phyloP scores from a whole-genome alignment of 768 basidiomycete species.

The Lanmaoa rubissima region DNA sequence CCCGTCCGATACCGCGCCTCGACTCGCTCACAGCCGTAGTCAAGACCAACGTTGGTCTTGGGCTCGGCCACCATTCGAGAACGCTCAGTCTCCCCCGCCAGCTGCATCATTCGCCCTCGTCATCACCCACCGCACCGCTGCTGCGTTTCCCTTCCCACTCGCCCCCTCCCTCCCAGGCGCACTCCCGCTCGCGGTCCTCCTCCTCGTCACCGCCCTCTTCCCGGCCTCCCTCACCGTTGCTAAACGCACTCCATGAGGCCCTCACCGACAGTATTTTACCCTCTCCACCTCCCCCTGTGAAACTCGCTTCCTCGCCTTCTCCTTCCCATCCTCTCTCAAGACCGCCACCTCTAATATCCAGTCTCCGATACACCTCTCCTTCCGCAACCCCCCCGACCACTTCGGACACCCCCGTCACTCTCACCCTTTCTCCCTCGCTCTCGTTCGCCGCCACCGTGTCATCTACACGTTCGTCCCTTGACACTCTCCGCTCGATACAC shows the following conservation, averaged over 20 bases:
- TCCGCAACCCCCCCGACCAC: conserved; percentile 54
- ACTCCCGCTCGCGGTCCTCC: background rate
- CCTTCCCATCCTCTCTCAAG: conserved; percentile 35
- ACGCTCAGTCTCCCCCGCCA: conserved; percentile 17
- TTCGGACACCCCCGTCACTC: conserved; percentile 12
- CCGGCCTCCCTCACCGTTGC: conserved; percentile 39
- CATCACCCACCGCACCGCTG: conserved; percentile 12
- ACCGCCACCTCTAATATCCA: conserved; percentile 53
- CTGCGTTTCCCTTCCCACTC: conserved; percentile 16
- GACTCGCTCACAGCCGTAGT: background rate
- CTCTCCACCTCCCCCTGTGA: conserved; percentile 43
- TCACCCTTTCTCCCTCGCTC: conserved; percentile 16
- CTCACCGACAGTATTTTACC: conserved; percentile 41
- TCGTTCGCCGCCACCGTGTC: conserved; percentile 25
- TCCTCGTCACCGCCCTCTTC: conserved; percentile 7
- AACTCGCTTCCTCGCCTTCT: conserved; percentile 38
- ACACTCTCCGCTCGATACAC: conserved; percentile 50
- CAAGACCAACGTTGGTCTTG: background rate
- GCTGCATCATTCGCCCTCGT: conserved; percentile 7
- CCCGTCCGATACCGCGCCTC: conserved; percentile 6
- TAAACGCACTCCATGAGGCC: conserved; percentile 44
- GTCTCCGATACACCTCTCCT: conserved; percentile 60
- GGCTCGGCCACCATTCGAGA: conserved; percentile 3
- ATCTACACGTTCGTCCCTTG: conserved; percentile 49
- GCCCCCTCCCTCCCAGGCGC: background rate